phyloP scores from a whole-genome alignment of 305 asterid genomes.

The Striga hermonthica region DNA sequence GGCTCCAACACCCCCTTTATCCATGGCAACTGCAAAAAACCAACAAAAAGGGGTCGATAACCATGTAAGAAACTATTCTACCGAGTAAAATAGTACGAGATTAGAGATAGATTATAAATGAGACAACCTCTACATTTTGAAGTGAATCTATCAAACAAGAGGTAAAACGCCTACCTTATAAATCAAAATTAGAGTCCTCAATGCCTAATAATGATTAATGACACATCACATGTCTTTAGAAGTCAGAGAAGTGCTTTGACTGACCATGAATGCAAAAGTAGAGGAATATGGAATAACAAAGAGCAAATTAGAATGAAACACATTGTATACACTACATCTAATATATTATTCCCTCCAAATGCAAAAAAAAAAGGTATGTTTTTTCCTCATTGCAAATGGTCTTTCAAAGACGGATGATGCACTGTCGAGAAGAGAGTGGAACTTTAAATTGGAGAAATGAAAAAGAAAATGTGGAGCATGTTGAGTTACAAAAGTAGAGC shows the following conservation, averaged over 20 bases:
- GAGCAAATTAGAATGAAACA: constrained; percentile 23
- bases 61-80: constrained; percentile 25
- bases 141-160: background rate
- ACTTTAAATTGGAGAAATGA: constrained; percentile 8
- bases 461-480: constrained; percentile 13
- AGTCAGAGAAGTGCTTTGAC: constrained; percentile 6
- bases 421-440: constrained; percentile 15
- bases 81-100: background rate
- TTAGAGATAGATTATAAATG: background rate
- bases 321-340: constrained; percentile 22
- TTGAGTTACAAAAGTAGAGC: constrained; percentile 16
- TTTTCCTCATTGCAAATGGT: background rate
- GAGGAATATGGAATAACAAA: constrained; percentile 25
- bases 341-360: constrained; percentile 23
- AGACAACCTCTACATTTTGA: constrained; percentile 20
- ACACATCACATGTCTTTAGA: constrained; percentile 16
- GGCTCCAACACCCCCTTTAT: constrained; percentile 99
- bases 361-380: constrained; percentile 12
- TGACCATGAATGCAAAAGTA: constrained; percentile 22
- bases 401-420: constrained; percentile 18
- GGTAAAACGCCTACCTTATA: constrained; percentile 7
- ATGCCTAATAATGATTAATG: background rate
- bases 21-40: constrained; percentile 67
- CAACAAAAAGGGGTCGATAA: constrained; percentile 27
- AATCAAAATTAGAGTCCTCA: constrained; percentile 25